Evolutionary conservation across 257 asterid genomes (phyloP), one percentile per base, ranked within the genome.

Genomic region (Solanum virginianum): DNA sequence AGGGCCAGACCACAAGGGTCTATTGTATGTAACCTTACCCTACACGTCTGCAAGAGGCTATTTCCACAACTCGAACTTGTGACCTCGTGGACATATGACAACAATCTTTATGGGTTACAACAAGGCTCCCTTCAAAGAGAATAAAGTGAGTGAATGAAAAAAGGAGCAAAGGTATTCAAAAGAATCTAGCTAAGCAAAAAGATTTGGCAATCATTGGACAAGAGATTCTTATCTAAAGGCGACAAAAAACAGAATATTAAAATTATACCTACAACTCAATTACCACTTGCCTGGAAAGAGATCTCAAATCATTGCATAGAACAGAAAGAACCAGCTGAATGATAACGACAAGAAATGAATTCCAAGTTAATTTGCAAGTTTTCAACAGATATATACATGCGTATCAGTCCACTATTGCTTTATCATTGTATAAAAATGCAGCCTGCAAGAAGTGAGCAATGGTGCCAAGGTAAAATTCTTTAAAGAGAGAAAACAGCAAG

Each of bases 81-180:
- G 54, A 49, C 13, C 15, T 10, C 54, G 13, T 49, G 13, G 54
- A 9, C 54, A 49, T 3, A 49, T 49, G 15, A 49, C 54, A 49
- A 49, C 54, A 49, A 49, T 13, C 10, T 49, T 49, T 49, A 49
- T 12, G 4, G 54, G 49, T 45, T 45, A 45, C 49, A 9, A 7
- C 49, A 45, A 45, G 49, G 54, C 54, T 10, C 15, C 54, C 13
- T 49, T 49, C 54, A 80, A 51, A 71, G 80, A 81, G 85, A 87
- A 87, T 87, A 89, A 89, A 89, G 90, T 84, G 65, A 54, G 83
- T 54, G 85, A 59, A 83, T 54, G 84, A 47, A 83, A 36, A 62
- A 70, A 45, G 84, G 57, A 83, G 81, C 55, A 60, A 74, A 83
- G 45, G 72, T 53, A 75, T 83, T 71, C 43, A 66, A 80, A 84